A percentile compares a stretch with the other conserved stretches of the same genome.
Evolutionary conservation across 352 stramenopile species (phyloP).

Genomic region (Peronospora destructor): DNA sequence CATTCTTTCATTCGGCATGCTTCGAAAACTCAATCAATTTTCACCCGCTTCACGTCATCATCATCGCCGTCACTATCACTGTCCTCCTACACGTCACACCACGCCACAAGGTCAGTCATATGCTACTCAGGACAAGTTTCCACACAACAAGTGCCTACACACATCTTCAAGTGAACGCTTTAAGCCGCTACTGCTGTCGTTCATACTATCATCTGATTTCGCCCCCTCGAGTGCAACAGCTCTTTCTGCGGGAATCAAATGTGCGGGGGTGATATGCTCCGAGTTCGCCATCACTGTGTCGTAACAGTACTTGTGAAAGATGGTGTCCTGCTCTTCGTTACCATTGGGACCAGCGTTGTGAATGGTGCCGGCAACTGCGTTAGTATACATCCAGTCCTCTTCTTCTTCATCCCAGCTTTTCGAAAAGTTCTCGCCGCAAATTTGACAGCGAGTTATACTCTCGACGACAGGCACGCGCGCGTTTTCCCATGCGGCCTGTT

Average conservation of each 20-base stretch:
- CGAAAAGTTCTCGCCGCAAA: constrained; percentile 76
- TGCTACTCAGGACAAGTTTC: neutral
- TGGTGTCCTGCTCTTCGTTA: constrained; percentile 49
- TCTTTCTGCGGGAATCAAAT: constrained; percentile 54
- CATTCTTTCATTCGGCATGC: constrained; percentile 15
- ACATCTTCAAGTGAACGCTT: constrained; percentile 54
- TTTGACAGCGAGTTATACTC: constrained; percentile 69
- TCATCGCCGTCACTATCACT: constrained; percentile 64
- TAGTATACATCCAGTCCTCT: constrained; percentile 88
- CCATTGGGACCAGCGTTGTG: constrained; percentile 36
- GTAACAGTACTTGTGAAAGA: constrained; percentile 88
- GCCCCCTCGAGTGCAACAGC: constrained; percentile 23
- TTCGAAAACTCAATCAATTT: constrained; percentile 38
- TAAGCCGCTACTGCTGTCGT: constrained; percentile 14
- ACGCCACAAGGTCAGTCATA: constrained; percentile 7
- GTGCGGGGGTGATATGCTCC: constrained; percentile 64
- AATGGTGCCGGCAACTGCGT: constrained; percentile 72
- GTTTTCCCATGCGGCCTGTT: constrained; percentile 55
- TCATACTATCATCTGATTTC: constrained; percentile 21
- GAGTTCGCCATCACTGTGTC: constrained; percentile 80
- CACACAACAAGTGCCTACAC: constrained; percentile 17
- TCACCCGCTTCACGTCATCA: constrained; percentile 60
- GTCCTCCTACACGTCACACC: constrained; percentile 36
- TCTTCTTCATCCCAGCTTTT: constrained; percentile 87
- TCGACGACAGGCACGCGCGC: constrained; percentile 74